Evolutionary conservation across 2,329 filamentous ascomycete species (phyloP).

Genomic region (Chaetomium strumarium): DNA sequence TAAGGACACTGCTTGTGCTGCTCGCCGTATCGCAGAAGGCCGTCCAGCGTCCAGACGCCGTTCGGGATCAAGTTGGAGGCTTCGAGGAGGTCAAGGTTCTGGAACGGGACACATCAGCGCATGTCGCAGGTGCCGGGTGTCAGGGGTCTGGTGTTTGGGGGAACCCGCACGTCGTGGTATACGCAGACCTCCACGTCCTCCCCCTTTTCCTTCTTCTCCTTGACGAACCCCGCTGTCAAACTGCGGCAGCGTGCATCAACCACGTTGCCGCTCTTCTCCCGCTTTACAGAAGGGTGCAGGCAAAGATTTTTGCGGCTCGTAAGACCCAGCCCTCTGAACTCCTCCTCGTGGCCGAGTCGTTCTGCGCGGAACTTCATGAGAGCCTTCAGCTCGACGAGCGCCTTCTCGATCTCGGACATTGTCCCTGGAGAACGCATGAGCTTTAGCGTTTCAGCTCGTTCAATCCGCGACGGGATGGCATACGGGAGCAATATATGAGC

Average conservation of each 20-base stretch:
- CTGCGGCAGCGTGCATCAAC: conserved; percentile 96
- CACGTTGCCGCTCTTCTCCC: conserved; percentile 89
- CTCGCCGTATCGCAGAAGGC: conserved; percentile 82
- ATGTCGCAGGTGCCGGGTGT: not conserved
- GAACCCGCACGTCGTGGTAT: conserved; percentile 81
- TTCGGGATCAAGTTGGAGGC: conserved; percentile 91
- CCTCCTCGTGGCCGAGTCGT: conserved; percentile 83
- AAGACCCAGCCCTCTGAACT: conserved; percentile 85
- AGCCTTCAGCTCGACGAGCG: conserved; percentile 80
- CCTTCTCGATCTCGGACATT: conserved; percentile 99
- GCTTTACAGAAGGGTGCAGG: conserved; percentile 89
- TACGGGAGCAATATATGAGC: conserved; percentile 95
- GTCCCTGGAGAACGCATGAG: conserved; percentile 49
- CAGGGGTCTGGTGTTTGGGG: too few species aligned
- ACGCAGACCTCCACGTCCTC: conserved; percentile 92
- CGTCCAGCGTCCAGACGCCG: conserved; percentile 93
- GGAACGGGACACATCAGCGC: conserved; percentile 6
- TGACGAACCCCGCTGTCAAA: conserved; percentile 92
- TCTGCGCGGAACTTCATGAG: conserved; percentile 93
- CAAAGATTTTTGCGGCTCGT: conserved; percentile 98
- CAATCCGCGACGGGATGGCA: conserved; percentile 5
- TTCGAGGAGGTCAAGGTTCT: conserved; percentile 91
- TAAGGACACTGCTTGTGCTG: conserved; percentile 96
- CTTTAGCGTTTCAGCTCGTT: not conserved
- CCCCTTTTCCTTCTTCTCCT: conserved; percentile 92